Conservation (phyloP, 2,329 filamentous ascomycete genomes). For the Alternaria triticina region DNA sequence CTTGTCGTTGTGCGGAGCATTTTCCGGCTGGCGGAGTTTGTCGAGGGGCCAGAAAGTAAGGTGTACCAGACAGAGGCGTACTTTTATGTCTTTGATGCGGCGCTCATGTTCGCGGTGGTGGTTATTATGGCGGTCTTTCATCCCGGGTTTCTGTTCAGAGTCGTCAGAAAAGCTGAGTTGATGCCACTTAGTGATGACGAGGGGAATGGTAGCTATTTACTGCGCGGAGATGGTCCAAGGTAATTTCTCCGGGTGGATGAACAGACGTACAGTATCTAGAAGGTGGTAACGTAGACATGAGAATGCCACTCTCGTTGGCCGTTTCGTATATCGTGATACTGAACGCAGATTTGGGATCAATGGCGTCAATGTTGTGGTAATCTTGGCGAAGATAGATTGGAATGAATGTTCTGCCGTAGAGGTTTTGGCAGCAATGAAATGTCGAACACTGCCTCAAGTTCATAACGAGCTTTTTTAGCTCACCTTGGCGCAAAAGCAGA, state of each 20-base stretch:
- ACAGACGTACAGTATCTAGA: neutral
- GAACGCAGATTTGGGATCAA: neutral
- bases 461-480: neutral
- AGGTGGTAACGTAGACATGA: neutral
- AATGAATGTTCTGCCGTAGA: neutral
- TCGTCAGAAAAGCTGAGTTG: slow-evolving; percentile 12
- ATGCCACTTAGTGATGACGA: neutral
- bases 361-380: neutral
- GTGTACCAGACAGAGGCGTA: slow-evolving; percentile 18
- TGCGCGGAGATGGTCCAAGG: neutral
- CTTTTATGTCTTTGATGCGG: slow-evolving; percentile 26
- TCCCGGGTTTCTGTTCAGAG: slow-evolving; percentile 19
- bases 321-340: neutral
- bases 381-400: neutral
- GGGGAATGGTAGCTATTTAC: neutral
- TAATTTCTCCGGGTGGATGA: neutral
- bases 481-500: neutral
- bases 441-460: neutral
- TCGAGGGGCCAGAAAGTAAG: slow-evolving; percentile 7
- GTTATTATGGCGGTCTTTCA: slow-evolving; percentile 16
- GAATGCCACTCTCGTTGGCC: neutral
- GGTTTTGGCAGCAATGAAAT: neutral
- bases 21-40: slow-evolving; percentile 25
- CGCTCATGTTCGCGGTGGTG: slow-evolving; percentile 17
- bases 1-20: slow-evolving; percentile 19